Evolutionary conservation across 805 yeast species (phyloP).

Genomic region (Candida germanica): DNA sequence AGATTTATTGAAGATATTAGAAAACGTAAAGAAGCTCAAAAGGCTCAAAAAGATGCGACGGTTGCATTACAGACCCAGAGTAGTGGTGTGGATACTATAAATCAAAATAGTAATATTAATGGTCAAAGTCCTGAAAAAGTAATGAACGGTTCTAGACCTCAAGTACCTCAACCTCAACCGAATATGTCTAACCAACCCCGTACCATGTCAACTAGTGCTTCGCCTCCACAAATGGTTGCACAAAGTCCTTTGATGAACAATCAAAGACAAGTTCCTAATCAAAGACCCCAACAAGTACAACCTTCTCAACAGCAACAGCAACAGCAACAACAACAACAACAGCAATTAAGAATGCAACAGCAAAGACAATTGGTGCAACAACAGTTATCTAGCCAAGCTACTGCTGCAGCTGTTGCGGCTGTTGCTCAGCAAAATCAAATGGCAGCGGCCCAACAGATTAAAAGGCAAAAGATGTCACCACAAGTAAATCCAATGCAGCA

Average conservation of each 20-base stretch:
- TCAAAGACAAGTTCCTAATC: background rate
- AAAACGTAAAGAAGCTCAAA: slow-evolving; percentile 52
- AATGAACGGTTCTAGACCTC: slow-evolving; percentile 3
- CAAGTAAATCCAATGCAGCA: slow-evolving; percentile 15
- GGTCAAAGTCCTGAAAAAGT: slow-evolving; percentile 15
- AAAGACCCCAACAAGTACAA: slow-evolving; percentile 14
- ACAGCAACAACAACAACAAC: slow-evolving; percentile 9
- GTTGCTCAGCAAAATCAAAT: slow-evolving; percentile 12
- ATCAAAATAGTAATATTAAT: slow-evolving; percentile 15
- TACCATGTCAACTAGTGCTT: background rate
- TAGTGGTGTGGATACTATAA: slow-evolving; percentile 13
- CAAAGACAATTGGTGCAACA: slow-evolving; percentile 15
- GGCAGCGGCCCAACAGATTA: slow-evolving; percentile 9
- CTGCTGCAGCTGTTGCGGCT: slow-evolving; percentile 10
- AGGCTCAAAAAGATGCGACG: slow-evolving; percentile 39
- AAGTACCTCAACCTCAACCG: background rate
- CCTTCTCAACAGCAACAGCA: slow-evolving; percentile 13
- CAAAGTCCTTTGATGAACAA: slow-evolving; percentile 12
- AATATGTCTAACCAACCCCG: background rate
- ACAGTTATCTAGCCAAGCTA: slow-evolving; percentile 7
- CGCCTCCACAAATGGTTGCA: slow-evolving; percentile 6
- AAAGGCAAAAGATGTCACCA: slow-evolving; percentile 13
- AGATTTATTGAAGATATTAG: slow-evolving; percentile 87
- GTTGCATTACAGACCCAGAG: slow-evolving; percentile 30
- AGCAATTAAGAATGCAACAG: slow-evolving; percentile 17